Evolutionary conservation across 1,284 basidiomycete genomes (phyloP).

Genomic region (Leucoagaricus sp.): DNA sequence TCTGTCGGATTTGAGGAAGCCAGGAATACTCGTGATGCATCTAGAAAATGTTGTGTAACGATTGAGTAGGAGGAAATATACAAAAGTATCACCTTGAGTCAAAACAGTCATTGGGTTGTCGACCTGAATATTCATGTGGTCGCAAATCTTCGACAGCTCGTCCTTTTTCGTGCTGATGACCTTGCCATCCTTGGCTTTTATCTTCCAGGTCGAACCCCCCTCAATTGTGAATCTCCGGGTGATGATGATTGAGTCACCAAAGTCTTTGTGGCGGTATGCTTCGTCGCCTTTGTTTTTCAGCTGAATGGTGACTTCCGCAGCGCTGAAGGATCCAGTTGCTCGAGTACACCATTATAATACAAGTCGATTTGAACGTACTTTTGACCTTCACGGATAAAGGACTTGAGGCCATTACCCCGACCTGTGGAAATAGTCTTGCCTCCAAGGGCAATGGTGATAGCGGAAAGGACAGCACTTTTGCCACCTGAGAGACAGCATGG

Average conservation of each 20-base stretch:
- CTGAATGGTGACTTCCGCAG: constrained; percentile 76
- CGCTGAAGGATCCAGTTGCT: constrained; percentile 37
- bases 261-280: constrained; percentile 83
- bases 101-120: constrained; percentile 97
- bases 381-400: constrained; percentile 87
- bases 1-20: constrained; percentile 82
- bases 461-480: constrained; percentile 95
- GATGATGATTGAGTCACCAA: constrained; percentile 84
- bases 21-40: constrained; percentile 80
- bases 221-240: constrained; percentile 81
- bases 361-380: no score
- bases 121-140: constrained; percentile 95
- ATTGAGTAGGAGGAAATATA: not conserved
- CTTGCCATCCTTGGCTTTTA: constrained; percentile 71
- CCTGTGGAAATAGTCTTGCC: constrained; percentile 91
- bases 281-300: constrained; percentile 90
- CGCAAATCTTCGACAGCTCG: constrained; percentile 85
- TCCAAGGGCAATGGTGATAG: constrained; percentile 91
- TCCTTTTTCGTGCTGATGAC: constrained; percentile 81
- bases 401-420: constrained; percentile 84
- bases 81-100: constrained; percentile 69
- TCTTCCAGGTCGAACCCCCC: constrained; percentile 81
- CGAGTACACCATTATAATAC: constrained; percentile 33
- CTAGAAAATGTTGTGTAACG: constrained; percentile 21
- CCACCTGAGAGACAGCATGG: constrained; percentile 57